Base-by-base conservation (phyloP, 345 rosid species). In the Lepidium aucheri region DNA sequence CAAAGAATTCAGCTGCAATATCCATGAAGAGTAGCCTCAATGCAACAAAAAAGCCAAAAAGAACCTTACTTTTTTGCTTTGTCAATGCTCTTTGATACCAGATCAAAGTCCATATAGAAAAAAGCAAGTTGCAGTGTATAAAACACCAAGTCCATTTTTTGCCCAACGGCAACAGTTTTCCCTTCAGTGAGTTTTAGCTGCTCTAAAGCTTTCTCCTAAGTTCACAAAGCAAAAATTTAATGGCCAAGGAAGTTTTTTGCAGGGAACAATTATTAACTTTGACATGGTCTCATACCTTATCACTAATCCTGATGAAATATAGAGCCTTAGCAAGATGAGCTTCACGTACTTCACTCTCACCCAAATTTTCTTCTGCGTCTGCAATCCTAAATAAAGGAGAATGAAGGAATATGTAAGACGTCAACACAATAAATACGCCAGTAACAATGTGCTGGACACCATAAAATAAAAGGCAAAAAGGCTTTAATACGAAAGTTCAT, bases 141-240 rank as follows among this genome's bases (percentile, higher is more conserved):
- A 78, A 95, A 95, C 7, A 95, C 98, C 74, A 95, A 75, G 65
- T 89, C 98, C 99, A 95, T 95, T 71, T 87, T 95, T 53, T 91
- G 99, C 30, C 99, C 99, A 60, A 95, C 96, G 3, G 98, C 99
- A 63, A 95, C 99, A 41, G 99, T 95, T 76, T 95, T 95, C 78
- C 86, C 81, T 84, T 95, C 99, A 1, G 99, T 89, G 57, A 86
- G 68, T 74, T 91, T 95, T 14, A 89, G 89, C 81, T 91, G 97
- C 78, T 91, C 99, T 79, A 95, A 60, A 68, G 98, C 86, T 82
- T 86, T 91, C 66, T 86, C 99, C 98, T 94, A 68, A n/a, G 30
- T 38, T 60, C 53, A 61, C 30, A 65, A 33, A 17, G 1, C 8
- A 53, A 55, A 5, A 68, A 30, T 4, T 49, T 57, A 67, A 60